Evolutionary conservation across 73 alveolate species (phyloP).

Genomic region (Uronychia setigera): DNA sequence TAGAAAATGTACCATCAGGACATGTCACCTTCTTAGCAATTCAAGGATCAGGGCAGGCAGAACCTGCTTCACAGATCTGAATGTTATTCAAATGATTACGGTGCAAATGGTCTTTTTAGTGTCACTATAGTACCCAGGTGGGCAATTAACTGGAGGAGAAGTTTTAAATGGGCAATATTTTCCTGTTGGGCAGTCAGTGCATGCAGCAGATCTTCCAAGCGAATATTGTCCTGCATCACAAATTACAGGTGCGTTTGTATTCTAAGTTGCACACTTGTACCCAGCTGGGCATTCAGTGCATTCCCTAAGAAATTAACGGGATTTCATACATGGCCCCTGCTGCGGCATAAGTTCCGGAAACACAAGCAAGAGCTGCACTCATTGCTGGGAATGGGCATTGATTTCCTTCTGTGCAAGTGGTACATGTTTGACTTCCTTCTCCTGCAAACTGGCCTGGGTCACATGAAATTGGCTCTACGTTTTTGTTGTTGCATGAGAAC

Average conservation of each 20-base stretch:
- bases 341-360: slow-evolving; percentile 10
- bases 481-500: slow-evolving; percentile 37
- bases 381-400: slow-evolving; percentile 8
- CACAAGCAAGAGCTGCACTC: background rate
- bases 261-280: slow-evolving; percentile 21
- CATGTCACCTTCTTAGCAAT: slow-evolving; percentile 15
- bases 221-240: slow-evolving; percentile 61
- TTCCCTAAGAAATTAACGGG: background rate
- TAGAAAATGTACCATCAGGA: slow-evolving; percentile 28
- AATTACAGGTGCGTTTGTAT: slow-evolving; percentile 1
- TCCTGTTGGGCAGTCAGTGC: slow-evolving; percentile 68
- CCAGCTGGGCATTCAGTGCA: slow-evolving; percentile 70
- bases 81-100: background rate
- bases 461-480: slow-evolving; percentile 33
- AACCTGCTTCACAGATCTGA: slow-evolving; percentile 37
- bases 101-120: background rate
- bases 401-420: slow-evolving; percentile 57
- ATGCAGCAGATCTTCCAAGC: slow-evolving; percentile 26
- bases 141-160: slow-evolving; percentile 49
- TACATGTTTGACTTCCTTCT: slow-evolving; percentile 32
- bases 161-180: slow-evolving; percentile 12
- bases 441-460: slow-evolving; percentile 51
- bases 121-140: slow-evolving; percentile 60
- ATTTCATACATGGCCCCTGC: slow-evolving; percentile 2
- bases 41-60: slow-evolving; percentile 19